Evolutionary conservation across 306 rosid genomes (phyloP).

Genomic region (Cucurbita argyrosperma): DNA sequence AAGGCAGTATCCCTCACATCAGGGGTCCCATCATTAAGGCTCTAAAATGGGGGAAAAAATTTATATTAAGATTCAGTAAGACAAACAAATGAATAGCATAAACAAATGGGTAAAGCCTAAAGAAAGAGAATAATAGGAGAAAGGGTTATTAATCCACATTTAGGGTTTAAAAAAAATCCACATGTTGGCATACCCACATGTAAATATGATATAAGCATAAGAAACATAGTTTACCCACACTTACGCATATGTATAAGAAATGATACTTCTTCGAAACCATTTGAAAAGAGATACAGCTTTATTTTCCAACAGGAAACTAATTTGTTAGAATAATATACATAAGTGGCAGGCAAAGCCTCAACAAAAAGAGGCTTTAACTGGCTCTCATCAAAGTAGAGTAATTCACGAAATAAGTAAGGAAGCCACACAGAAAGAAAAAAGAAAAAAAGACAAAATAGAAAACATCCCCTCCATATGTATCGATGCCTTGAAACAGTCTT

Average conservation of each 20-base stretch:
- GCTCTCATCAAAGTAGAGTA: background rate
- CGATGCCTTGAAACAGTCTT: background rate
- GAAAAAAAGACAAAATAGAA: background rate
- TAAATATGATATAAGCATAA: background rate
- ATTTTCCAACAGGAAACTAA: background rate
- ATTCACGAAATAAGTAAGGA: background rate
- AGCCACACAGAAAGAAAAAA: background rate
- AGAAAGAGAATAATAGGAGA: background rate
- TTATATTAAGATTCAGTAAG: background rate
- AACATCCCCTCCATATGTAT: background rate
- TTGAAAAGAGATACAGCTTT: background rate
- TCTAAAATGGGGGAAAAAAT: constrained; percentile 23
- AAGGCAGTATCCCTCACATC: constrained; percentile 98
- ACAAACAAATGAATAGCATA: background rate
- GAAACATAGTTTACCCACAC: background rate
- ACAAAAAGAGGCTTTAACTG: background rate
- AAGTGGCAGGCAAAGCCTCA: background rate
- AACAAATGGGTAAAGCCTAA: background rate
- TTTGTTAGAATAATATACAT: background rate
- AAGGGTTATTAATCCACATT: background rate
- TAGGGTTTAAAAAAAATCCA: no score
- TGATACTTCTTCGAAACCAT: background rate
- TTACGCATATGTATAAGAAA: background rate
- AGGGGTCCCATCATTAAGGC: constrained; percentile 87
- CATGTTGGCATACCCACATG: background rate